Base-by-base conservation (phyloP, 2,329 filamentous ascomycete species). In the Chaetomium sp. region DNA sequence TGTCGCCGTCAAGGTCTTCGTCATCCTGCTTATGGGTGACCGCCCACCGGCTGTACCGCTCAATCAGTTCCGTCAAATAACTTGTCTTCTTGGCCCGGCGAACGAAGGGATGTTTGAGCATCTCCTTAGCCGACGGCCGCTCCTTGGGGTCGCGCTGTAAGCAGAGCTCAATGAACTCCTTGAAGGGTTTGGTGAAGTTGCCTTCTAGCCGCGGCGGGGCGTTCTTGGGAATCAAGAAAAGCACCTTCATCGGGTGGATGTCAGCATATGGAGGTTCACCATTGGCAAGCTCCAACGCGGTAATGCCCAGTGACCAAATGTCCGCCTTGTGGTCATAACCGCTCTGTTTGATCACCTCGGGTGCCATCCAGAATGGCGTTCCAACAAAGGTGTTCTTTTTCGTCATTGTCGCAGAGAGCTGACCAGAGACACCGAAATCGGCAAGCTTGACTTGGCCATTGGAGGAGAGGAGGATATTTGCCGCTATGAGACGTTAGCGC, bases 341-440 rank as follows among this genome's bases (percentile, higher is more conserved):
- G 56, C 91, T 95, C 71, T 99, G 92, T 74, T 96, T 96, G 71
- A 99, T 99, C 54, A 97, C 92, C 73, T 99, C 92, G 9, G 92
- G 92, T 2, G 94, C 92, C 92, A 99, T 99, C 94, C 94, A 99
- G 70, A 97, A 99, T 1, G 94, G 92, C 0, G 92, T 97, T 37
- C 94, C 94, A 36, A 99, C 92, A 70, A 97, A 99, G 0, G 92
- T 97, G 69, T 97, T 97, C 76, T 97, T 97, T 79, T 97, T 97
- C 60, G 92, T 96, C 91, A 97, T 97, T 49, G 92, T 99, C 6
- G 92, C 92, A 8, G 92, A 95, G 27, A 97, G 80, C 73, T 97
- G 94, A 34, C 92, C 92, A 1, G 92, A 96, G 6, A 99, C 94
- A 56, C 92, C 92, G 74, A 99, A 99, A 70, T 99, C 92, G 11